phyloP scores from a whole-genome alignment of 1,139 yeast genomes.

The Protomyces macrosporus region DNA sequence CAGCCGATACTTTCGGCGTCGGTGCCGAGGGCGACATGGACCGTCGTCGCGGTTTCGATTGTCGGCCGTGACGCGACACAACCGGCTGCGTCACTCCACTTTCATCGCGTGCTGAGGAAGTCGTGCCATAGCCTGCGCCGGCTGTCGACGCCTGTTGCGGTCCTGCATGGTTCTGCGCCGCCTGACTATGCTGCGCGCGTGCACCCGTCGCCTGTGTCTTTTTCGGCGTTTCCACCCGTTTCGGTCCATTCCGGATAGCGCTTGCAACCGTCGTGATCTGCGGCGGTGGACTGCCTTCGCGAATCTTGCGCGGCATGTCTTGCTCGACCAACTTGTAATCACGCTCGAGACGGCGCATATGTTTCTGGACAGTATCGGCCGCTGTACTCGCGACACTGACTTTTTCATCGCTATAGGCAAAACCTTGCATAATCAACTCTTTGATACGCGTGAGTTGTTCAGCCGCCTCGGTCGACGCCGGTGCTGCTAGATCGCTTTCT shows the following conservation, averaged over 20 bases:
- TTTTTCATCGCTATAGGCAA: constrained; percentile 93
- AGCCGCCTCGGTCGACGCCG: background rate
- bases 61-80: constrained; percentile 21
- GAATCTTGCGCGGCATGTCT: constrained; percentile 43
- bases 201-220: background rate
- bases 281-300: constrained; percentile 21
- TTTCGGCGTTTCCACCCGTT: constrained; percentile 22
- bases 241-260: constrained; percentile 23
- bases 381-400: constrained; percentile 96
- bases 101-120: constrained; percentile 6
- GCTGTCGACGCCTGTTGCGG: background rate
- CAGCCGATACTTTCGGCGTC: background rate
- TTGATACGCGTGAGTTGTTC: constrained; percentile 35
- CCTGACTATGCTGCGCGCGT: background rate
- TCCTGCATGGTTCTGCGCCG: background rate
- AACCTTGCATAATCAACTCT: constrained; percentile 51
- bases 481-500: background rate
- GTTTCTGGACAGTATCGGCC: constrained; percentile 66
- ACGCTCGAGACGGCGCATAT: constrained; percentile 66
- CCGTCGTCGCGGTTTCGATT: constrained; percentile 19
- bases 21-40: constrained; percentile 11
- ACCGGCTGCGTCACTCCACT: constrained; percentile 16
- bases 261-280: constrained; percentile 20
- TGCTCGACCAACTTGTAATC: constrained; percentile 70
- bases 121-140: background rate